These are phyloP conservation scores for Diaporthe amygdali DNA, from an alignment of 2,329 filamentous ascomycete genomes.

Conservation along the genomic window DNA sequence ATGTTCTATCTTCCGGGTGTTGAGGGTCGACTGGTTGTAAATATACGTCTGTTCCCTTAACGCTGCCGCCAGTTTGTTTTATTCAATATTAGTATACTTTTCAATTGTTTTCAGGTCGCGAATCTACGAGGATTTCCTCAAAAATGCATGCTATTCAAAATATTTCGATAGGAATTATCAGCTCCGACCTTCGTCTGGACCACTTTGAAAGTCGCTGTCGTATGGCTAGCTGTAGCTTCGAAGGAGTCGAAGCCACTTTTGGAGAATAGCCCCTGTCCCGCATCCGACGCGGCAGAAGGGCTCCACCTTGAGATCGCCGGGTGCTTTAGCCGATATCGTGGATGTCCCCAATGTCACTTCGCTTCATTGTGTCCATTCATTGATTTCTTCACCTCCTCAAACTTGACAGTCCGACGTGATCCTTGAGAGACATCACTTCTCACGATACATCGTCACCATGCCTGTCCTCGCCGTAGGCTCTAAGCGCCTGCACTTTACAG, in stretches of 20 bases:
- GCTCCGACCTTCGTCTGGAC: not conserved
- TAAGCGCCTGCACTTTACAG: conserved; percentile 17
- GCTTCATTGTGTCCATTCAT: not conserved
- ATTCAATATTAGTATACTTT: no score
- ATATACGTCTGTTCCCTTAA: no score
- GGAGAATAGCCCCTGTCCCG: not conserved
- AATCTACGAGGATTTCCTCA: not conserved
- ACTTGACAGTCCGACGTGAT: no score
- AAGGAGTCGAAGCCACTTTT: not conserved
- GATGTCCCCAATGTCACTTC: not conserved
- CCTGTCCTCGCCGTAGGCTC: not conserved
- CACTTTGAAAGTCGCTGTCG: not conserved
- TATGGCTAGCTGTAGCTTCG: not conserved
- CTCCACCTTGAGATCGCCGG: not conserved
- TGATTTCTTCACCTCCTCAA: not conserved
- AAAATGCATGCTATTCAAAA: not conserved
- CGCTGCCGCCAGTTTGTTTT: no score
- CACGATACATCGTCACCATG: not conserved
- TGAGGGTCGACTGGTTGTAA: no score
- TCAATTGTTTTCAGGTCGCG: no score
- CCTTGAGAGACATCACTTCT: no score
- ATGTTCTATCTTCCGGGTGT: no score
- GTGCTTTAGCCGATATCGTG: conserved; percentile 15
- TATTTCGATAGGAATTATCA: no score
- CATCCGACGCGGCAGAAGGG: not conserved